Base-by-base conservation (phyloP, 305 asterid genomes). In the Solanum chacoense region DNA sequence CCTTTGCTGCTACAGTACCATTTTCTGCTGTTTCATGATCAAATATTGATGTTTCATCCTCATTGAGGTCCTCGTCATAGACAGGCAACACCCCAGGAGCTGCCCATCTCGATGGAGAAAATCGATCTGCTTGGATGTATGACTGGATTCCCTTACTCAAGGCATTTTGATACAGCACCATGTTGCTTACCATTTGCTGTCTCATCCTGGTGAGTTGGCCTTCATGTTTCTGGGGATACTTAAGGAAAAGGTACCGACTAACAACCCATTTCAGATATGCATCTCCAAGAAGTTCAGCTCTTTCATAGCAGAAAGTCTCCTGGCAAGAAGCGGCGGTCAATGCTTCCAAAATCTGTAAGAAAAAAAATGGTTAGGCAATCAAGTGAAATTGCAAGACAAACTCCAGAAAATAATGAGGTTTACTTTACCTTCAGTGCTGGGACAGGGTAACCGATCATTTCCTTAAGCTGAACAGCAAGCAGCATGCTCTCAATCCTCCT, bases 251-350 rank as follows among this genome's bases (percentile, higher is more conserved):
- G 87, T 93, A 98, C 86, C 97, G 96, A 93, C 98, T 96, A 71
- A 98, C 99, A 18, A 98, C 99, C 99, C 99, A 98, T 92, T 98
- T 98, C 73, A 98, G 93, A 92, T 98, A 98, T 88, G 99, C 98
- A 93, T 96, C 99, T 86, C 99, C 99, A 83, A 98, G 92, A 91
- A 96, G 98, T 92, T 98, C 99, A 9, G 98, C 99, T 91, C 99
- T 93, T 90, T 96, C 99, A 87, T 96, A 96, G 91, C 99, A 98
- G 93, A 95, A 98, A 76, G 98, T 95, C 93, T 98, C 99, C 90
- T 96, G 99, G 93, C 99, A 98, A 75, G 98, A 96, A 55, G 98
- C 99, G 89, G 98, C 99, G 18, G 98, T 96, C 90, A 98, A 92
- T 69, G 99, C 99, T 95, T 96, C 99, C 93, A 96, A 92, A 88